phyloP scores from a whole-genome alignment of 768 basidiomycete genomes.

The Tubosaeta sp. region DNA sequence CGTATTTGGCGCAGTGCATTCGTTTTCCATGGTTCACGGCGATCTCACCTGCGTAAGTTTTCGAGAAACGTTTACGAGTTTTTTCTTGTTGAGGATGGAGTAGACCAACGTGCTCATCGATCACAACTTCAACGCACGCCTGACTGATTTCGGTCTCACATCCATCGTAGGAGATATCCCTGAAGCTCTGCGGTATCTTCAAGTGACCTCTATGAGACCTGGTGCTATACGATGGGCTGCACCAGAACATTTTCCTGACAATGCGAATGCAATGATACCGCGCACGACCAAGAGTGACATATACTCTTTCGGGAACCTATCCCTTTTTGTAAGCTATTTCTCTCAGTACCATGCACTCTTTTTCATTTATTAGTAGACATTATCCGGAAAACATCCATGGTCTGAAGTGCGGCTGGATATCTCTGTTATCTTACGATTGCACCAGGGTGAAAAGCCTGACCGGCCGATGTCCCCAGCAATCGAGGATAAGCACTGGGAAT shows the following conservation, averaged over 20 bases:
- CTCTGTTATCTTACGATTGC: constrained; percentile 7
- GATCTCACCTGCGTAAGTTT: constrained; percentile 9
- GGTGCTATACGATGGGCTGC: too few species aligned
- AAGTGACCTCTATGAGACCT: too few species aligned
- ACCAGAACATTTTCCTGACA: constrained; percentile 23
- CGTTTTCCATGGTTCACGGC: constrained; percentile 8
- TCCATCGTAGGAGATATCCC: too few species aligned
- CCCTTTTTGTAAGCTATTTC: constrained; percentile 15
- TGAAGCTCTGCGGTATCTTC: too few species aligned
- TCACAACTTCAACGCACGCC: constrained; percentile 27
- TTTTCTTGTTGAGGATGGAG: neutral
- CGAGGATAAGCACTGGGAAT: constrained; percentile 3
- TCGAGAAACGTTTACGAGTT: neutral
- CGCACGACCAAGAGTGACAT: constrained; percentile 11
- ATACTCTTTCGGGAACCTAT: constrained; percentile 27
- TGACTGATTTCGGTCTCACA: constrained; percentile 43
- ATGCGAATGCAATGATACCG: constrained; percentile 9
- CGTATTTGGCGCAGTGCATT: constrained; percentile 5
- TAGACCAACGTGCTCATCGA: constrained; percentile 12
- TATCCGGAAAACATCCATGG: constrained; percentile 9
- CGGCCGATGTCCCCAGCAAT: neutral
- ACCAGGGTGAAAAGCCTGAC: neutral
- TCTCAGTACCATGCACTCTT: neutral
- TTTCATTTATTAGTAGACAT: constrained; percentile 14
- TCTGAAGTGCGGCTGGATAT: neutral